Percentiles rank a stretch among this genome's conserved stretches.
These are phyloP conservation scores for Moricandia arvensis DNA, from an alignment of 345 rosid species.

Conservation along the genomic window DNA sequence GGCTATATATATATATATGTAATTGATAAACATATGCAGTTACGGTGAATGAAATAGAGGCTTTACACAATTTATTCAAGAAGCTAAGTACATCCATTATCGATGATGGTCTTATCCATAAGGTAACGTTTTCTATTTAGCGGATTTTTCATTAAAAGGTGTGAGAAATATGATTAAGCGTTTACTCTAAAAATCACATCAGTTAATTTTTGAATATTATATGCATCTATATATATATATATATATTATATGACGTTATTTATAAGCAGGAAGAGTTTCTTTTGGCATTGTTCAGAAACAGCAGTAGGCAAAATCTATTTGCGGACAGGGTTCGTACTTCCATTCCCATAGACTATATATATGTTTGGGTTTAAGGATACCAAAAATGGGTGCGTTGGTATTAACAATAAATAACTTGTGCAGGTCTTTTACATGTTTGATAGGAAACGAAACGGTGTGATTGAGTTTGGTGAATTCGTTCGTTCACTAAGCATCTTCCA, in stretches of 20 bases:
- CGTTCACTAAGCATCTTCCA: constrained; percentile 66
- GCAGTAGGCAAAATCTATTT: constrained; percentile 48
- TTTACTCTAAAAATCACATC: neutral
- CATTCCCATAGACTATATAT: neutral
- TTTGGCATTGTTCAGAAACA: constrained; percentile 59
- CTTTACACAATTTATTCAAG: constrained; percentile 56
- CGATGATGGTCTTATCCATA: constrained; percentile 61
- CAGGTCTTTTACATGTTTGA: constrained; percentile 70
- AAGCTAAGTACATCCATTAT: constrained; percentile 57
- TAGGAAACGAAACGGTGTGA: constrained; percentile 54
- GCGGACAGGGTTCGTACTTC: constrained; percentile 30
- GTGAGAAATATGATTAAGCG: neutral
- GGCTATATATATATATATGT: neutral
- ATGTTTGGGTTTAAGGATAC: no score
- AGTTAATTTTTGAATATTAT: neutral
- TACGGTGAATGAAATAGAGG: constrained; percentile 52
- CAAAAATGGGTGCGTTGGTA: no score
- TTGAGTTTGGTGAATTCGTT: constrained; percentile 72
- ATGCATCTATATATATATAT: neutral
- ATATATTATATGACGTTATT: neutral
- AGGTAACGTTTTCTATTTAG: constrained; percentile 35
- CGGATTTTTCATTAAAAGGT: neutral
- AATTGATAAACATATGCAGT: constrained; percentile 41
- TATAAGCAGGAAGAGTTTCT: constrained; percentile 68
- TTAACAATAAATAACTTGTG: neutral